Percentiles rank a stretch among this genome's conserved stretches.
These are phyloP conservation scores for Claviceps lovelessii DNA, from an alignment of 2,329 filamentous ascomycete species.

Conservation along the genomic window DNA sequence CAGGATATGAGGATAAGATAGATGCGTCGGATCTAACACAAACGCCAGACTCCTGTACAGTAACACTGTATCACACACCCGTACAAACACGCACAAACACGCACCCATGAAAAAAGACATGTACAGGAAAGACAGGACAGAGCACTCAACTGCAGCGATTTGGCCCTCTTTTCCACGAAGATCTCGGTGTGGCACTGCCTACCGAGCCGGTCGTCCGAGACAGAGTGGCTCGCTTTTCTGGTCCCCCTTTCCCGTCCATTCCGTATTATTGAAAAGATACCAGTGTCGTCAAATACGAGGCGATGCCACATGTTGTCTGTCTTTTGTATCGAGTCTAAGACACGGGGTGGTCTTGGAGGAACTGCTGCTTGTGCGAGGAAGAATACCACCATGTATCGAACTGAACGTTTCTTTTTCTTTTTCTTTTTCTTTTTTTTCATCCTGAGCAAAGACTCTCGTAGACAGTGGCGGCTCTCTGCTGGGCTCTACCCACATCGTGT, in stretches of 20 bases:
- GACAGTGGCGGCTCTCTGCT: neutral
- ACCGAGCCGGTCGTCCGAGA: neutral
- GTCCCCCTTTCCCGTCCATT: neutral
- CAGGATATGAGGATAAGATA: neutral
- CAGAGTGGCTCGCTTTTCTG: neutral
- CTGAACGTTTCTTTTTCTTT: neutral
- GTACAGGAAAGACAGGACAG: neutral
- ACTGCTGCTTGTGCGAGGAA: neutral
- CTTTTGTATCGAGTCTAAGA: neutral
- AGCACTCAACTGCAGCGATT: neutral
- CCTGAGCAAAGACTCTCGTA: neutral
- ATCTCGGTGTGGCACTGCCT: neutral
- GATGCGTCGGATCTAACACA: neutral
- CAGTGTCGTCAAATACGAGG: neutral
- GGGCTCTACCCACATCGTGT: neutral
- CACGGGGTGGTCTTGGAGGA: neutral
- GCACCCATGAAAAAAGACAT: neutral
- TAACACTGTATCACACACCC: slow-evolving; percentile 1
- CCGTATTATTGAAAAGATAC: neutral
- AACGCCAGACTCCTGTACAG: neutral
- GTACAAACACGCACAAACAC: neutral
- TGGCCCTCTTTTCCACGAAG: neutral
- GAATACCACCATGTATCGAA: neutral
- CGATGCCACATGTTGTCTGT: neutral
- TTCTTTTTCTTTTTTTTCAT: no score